These are phyloP conservation scores for Aotearoamyces nothofagi DNA, from an alignment of 2,329 filamentous ascomycete genomes.

Conservation along the genomic window DNA sequence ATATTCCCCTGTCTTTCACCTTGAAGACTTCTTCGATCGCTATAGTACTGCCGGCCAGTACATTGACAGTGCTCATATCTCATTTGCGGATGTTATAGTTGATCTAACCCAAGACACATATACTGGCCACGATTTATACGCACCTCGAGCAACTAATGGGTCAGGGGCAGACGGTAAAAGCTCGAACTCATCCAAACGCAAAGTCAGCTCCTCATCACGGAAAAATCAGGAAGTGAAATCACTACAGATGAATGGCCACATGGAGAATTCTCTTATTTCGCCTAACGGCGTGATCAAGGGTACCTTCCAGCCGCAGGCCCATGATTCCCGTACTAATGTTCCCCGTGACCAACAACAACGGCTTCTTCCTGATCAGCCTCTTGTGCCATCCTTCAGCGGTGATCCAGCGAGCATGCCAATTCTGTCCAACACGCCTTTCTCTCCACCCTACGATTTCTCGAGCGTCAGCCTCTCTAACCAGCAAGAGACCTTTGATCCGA, in stretches of 20 bases:
- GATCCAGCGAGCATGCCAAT: slow-evolving; percentile 7
- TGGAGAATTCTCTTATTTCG: slow-evolving; percentile 16
- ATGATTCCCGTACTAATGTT: background rate
- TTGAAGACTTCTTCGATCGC: slow-evolving; percentile 78
- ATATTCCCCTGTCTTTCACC: slow-evolving; percentile 66
- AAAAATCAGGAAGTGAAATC: slow-evolving; percentile 20
- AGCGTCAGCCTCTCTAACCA: too few species aligned
- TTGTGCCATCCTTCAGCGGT: background rate
- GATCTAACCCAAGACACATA: slow-evolving; percentile 45
- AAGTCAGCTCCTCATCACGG: slow-evolving; percentile 8
- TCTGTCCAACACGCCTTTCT: slow-evolving; percentile 16
- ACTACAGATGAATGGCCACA: slow-evolving; percentile 15
- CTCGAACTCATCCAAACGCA: slow-evolving; percentile 16
- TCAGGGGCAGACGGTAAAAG: slow-evolving; percentile 34
- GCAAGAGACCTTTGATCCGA: slow-evolving; percentile 38
- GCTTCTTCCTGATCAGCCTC: background rate
- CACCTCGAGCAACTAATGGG: slow-evolving; percentile 21
- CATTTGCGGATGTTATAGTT: slow-evolving; percentile 48
- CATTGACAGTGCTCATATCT: slow-evolving; percentile 64
- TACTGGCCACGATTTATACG: slow-evolving; percentile 31
- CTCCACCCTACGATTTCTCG: slow-evolving; percentile 17
- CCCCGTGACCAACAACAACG: slow-evolving; percentile 5
- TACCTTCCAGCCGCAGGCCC: slow-evolving; percentile 3
- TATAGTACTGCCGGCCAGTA: slow-evolving; percentile 44
- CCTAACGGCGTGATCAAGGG: slow-evolving; percentile 11